A percentile compares a stretch with the other conserved stretches of the same genome.
Conservation (phyloP, 208 protist genomes). For the Trypanosoma rangeli region DNA sequence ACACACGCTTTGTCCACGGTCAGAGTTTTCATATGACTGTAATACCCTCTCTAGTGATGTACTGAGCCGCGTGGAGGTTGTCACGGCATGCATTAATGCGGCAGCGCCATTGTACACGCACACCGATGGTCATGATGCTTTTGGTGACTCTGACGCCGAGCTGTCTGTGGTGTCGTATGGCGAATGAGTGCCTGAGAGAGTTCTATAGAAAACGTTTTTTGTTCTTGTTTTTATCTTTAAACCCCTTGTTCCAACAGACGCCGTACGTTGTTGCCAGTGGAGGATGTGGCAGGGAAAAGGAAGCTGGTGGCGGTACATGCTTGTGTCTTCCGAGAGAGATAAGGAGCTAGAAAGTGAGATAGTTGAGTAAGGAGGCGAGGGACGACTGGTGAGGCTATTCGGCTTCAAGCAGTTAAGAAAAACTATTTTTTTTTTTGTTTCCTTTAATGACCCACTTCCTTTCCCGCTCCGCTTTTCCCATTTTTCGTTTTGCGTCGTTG, state of each 20-base stretch:
- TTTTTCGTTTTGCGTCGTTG: conserved; percentile 13
- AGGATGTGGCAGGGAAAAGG: not conserved
- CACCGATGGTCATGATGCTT: not conserved
- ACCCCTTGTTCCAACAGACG: not conserved
- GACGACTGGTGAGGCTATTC: not conserved
- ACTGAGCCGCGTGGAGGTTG: conserved; percentile 11
- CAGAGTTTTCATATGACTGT: conserved; percentile 56
- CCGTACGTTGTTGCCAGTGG: not conserved
- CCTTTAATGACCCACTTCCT: not conserved
- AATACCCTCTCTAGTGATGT: not conserved
- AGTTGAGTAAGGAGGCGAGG: not conserved
- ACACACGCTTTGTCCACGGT: conserved; percentile 31
- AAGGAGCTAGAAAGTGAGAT: not conserved
- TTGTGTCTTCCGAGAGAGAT: not conserved
- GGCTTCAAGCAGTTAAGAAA: not conserved
- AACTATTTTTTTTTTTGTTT: not conserved
- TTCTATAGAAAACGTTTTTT: not conserved
- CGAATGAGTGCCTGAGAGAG: conserved; percentile 10
- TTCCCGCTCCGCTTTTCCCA: not conserved
- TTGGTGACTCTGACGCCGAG: not conserved
- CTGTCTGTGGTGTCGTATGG: conserved; percentile 24
- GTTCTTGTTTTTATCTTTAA: not conserved
- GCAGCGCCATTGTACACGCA: conserved; percentile 8
- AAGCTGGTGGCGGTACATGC: not conserved
- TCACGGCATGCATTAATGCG: not conserved